Conservation (phyloP, 2,329 filamentous ascomycete species). For the Aspergillus jensenii region DNA sequence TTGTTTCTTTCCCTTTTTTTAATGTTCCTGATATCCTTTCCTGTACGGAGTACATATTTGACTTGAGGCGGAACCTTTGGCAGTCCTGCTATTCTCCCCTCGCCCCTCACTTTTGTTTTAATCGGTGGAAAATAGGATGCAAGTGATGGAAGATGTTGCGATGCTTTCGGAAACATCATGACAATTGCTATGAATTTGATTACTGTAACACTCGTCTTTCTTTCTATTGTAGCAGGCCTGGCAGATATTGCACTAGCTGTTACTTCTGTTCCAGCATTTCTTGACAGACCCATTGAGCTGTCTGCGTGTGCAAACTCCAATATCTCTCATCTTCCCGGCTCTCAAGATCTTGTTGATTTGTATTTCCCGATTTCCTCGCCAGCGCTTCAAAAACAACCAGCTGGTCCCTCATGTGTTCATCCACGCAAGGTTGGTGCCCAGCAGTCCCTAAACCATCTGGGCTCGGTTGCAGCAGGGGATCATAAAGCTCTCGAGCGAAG, state of each 20-base stretch:
- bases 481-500: constrained; percentile 47
- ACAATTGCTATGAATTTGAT: background rate
- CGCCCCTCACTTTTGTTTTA: constrained; percentile 1
- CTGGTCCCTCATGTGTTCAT: constrained; percentile 59
- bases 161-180: background rate
- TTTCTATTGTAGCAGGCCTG: background rate
- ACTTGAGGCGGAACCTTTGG: constrained; percentile 1
- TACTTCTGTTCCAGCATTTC: constrained; percentile 32
- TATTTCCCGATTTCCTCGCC: constrained; percentile 34
- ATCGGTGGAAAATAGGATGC: constrained; percentile 6
- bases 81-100: constrained; percentile 2
- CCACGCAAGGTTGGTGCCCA: constrained; percentile 45
- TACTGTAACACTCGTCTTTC: background rate
- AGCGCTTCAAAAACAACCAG: constrained; percentile 60
- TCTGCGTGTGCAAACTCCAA: constrained; percentile 43
- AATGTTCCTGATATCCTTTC: constrained; percentile 8
- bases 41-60: background rate
- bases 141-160: constrained; percentile 2
- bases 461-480: constrained; percentile 24
- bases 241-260: background rate
- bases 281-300: constrained; percentile 46
- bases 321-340: constrained; percentile 29
- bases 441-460: background rate
- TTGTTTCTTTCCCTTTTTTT: constrained; percentile 9
- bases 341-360: constrained; percentile 3